phyloP scores from a whole-genome alignment of 2,329 filamentous ascomycete species.

The Cladosporium sp. region DNA sequence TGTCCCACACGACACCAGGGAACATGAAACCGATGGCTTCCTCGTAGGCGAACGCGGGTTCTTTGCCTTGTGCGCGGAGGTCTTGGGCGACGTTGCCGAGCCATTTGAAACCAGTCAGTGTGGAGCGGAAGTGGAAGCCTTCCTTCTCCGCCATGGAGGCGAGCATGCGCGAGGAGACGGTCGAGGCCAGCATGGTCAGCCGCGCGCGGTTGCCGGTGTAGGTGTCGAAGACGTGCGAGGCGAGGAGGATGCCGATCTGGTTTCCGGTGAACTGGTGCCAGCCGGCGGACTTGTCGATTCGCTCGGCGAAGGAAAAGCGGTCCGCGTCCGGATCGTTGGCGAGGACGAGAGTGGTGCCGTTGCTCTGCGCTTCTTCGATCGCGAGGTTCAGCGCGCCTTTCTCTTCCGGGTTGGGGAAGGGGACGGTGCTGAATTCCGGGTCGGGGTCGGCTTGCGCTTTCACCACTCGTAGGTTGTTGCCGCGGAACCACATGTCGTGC shows the following conservation, averaged over 20 bases:
- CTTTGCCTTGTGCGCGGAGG: conserved; percentile 47
- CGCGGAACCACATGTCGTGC: conserved; percentile 27
- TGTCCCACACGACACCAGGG: conserved; percentile 57
- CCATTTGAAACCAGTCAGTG: conserved; percentile 66
- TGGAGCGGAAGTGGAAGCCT: conserved; percentile 57
- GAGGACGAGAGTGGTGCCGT: conserved; percentile 50
- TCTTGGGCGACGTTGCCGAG: conserved; percentile 57
- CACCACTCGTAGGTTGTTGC: conserved; percentile 42
- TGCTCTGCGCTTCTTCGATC: conserved; percentile 50
- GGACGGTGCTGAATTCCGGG: conserved; percentile 60
- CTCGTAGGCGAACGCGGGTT: conserved; percentile 57
- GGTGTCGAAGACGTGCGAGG: conserved; percentile 52
- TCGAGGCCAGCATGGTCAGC: conserved; percentile 57
- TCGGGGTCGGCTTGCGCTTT: conserved; percentile 53
- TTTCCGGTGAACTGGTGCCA: conserved; percentile 65
- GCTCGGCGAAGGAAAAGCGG: conserved; percentile 58
- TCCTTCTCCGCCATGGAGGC: conserved; percentile 51
- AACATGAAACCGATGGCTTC: conserved; percentile 67
- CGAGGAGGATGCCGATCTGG: conserved; percentile 58
- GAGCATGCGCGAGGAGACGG: conserved; percentile 62
- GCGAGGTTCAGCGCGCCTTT: conserved; percentile 58
- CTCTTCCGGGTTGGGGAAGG: conserved; percentile 64
- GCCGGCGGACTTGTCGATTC: conserved; percentile 45
- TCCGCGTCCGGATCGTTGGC: conserved; percentile 65
- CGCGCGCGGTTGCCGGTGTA: conserved; percentile 36